Evolutionary conservation across 768 basidiomycete genomes (phyloP).

Genomic region (Pilatotrama ljubarskyi): DNA sequence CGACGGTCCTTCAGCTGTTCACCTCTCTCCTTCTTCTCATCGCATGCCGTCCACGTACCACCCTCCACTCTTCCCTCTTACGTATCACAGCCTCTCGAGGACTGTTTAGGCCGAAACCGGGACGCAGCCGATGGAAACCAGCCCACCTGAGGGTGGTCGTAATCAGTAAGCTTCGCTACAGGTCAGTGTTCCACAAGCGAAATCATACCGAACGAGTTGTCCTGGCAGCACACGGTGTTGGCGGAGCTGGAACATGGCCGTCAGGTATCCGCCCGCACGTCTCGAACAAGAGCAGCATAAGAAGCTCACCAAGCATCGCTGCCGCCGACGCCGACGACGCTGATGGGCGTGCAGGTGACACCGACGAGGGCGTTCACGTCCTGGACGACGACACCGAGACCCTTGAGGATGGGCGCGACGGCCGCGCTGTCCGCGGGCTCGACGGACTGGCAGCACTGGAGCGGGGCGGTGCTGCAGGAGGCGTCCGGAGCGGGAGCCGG

Average conservation of each 20-base stretch:
- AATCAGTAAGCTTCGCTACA: background rate
- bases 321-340: constrained; percentile 7
- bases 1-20: background rate
- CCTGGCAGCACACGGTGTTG: constrained; percentile 6
- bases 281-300: background rate
- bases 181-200: background rate
- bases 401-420: background rate
- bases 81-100: background rate
- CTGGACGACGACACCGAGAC: constrained; percentile 16
- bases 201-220: constrained; percentile 6
- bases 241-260: background rate
- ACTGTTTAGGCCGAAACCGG: background rate
- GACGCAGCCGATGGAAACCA: background rate
- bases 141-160: background rate
- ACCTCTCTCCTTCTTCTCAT: background rate
- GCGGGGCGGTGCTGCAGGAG: background rate
- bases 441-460: constrained; percentile 5
- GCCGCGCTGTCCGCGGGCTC: background rate
- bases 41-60: background rate
- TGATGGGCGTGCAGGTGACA: constrained; percentile 19
- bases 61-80: background rate
- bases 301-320: background rate
- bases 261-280: background rate
- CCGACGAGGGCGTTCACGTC: constrained; percentile 16
- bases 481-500: background rate